Conservation (phyloP, 257 asterid genomes). For the Solanum chaucha region DNA sequence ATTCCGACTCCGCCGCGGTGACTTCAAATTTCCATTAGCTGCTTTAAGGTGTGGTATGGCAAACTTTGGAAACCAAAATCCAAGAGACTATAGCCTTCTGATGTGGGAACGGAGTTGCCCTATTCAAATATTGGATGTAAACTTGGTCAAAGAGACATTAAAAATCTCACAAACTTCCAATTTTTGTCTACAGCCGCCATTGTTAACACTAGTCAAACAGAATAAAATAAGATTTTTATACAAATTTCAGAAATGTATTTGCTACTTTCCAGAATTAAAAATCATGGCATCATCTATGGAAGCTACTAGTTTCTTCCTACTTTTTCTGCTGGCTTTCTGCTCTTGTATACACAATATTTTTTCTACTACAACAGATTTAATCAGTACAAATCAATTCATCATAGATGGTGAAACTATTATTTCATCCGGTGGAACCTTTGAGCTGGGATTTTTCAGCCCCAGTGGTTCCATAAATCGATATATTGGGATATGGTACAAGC, state of each 20-base stretch:
- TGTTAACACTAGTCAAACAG: background rate
- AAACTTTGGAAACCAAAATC: background rate
- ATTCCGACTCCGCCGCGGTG: rapidly evolving
- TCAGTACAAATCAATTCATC: background rate
- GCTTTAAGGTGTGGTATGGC: background rate
- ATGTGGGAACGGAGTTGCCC: background rate
- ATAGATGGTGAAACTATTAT: background rate
- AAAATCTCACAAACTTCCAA: background rate
- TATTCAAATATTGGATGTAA: background rate
- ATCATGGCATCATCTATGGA: background rate
- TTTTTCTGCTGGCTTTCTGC: background rate
- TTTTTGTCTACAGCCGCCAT: background rate
- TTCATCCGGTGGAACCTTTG: background rate
- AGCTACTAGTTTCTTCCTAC: background rate
- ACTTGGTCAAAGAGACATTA: background rate
- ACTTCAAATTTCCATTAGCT: background rate
- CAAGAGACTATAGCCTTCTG: background rate
- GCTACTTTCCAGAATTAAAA: background rate
- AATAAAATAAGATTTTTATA: background rate
- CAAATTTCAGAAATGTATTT: background rate
- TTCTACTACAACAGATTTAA: background rate
- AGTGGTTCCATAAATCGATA: background rate
- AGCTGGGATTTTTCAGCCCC: background rate
- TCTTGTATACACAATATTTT: background rate
- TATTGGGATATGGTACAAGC: background rate